A percentile compares a stretch with the other conserved stretches of the same genome.
Evolutionary conservation across 2,329 filamentous ascomycete species (phyloP).

Genomic region (Boeremia lycopersici): DNA sequence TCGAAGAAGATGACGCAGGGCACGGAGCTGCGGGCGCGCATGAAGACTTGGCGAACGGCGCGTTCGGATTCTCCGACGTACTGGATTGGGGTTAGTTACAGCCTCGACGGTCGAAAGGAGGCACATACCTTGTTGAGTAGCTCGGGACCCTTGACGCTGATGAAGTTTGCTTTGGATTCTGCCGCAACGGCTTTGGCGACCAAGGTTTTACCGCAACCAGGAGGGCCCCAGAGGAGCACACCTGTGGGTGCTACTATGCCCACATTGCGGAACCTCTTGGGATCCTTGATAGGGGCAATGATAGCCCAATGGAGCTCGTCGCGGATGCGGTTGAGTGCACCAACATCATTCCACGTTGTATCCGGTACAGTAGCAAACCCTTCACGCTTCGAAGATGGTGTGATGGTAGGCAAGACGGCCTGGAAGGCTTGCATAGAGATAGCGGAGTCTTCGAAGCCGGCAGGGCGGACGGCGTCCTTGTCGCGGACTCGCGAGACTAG

Average conservation of each 20-base stretch:
- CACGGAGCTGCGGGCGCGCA: constrained; percentile 80
- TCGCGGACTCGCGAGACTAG: constrained; percentile 59
- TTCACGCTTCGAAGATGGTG: constrained; percentile 85
- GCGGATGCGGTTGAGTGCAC: constrained; percentile 79
- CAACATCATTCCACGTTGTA: constrained; percentile 92
- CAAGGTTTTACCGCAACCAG: constrained; percentile 94
- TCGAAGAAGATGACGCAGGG: constrained; percentile 99
- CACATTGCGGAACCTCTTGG: constrained; percentile 74
- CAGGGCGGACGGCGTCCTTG: constrained; percentile 57
- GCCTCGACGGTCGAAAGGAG: background rate
- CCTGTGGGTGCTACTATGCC: constrained; percentile 84
- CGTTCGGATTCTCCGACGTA: constrained; percentile 97
- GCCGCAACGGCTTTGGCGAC: constrained; percentile 96
- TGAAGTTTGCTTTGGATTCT: constrained; percentile 95
- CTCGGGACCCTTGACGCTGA: constrained; percentile 95
- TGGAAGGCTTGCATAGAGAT: constrained; percentile 74
- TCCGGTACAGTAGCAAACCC: constrained; percentile 94
- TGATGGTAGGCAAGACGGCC: constrained; percentile 73
- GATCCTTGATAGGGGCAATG: constrained; percentile 84
- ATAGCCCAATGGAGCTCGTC: constrained; percentile 84
- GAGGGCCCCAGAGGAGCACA: constrained; percentile 93
- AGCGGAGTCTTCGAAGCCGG: constrained; percentile 60
- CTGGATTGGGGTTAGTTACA: constrained; percentile 26
- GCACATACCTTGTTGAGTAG: constrained; percentile 79
- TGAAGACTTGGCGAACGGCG: constrained; percentile 89